These are phyloP conservation scores for Phaffia australis DNA, from an alignment of 768 basidiomycete genomes.

Conservation along the genomic window DNA sequence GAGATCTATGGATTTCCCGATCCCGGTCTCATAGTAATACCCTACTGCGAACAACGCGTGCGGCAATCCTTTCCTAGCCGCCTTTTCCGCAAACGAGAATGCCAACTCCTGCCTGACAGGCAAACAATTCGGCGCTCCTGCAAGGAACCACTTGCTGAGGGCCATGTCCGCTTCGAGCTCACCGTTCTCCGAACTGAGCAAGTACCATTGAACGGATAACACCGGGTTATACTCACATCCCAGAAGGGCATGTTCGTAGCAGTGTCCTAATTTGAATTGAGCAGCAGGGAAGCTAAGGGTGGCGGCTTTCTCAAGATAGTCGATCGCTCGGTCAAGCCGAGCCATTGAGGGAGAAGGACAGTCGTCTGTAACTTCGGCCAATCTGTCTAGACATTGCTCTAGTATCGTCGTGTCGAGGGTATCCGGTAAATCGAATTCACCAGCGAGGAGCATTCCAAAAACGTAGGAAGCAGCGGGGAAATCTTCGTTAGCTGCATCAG, in stretches of 20 bases:
- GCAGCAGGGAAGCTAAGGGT: slow-evolving; percentile 67
- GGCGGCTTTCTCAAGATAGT: slow-evolving; percentile 71
- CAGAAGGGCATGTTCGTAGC: slow-evolving; percentile 79
- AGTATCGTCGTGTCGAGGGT: not conserved
- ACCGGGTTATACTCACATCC: slow-evolving; percentile 81
- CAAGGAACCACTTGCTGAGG: slow-evolving; percentile 91
- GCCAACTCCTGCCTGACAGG: slow-evolving; percentile 81
- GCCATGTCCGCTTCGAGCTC: slow-evolving; percentile 95
- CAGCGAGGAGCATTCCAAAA: slow-evolving; percentile 72
- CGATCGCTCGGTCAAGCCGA: slow-evolving; percentile 54
- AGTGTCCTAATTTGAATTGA: slow-evolving; percentile 85
- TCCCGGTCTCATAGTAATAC: slow-evolving; percentile 86
- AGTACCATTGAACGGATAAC: slow-evolving; percentile 80
- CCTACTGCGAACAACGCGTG: slow-evolving; percentile 92
- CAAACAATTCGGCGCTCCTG: slow-evolving; percentile 63
- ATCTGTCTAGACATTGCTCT: slow-evolving; percentile 30
- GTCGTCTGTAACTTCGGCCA: slow-evolving; percentile 45
- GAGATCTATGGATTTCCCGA: slow-evolving; percentile 50
- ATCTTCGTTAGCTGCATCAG: slow-evolving; percentile 59
- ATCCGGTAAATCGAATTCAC: slow-evolving; percentile 53
- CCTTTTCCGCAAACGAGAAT: slow-evolving; percentile 77
- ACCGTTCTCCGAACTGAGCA: slow-evolving; percentile 51
- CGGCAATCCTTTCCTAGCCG: slow-evolving; percentile 52
- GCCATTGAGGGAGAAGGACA: slow-evolving; percentile 43
- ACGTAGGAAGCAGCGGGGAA: slow-evolving; percentile 68